These are phyloP conservation scores for Galerina sulciceps DNA, from an alignment of 768 basidiomycete genomes.

Conservation along the genomic window DNA sequence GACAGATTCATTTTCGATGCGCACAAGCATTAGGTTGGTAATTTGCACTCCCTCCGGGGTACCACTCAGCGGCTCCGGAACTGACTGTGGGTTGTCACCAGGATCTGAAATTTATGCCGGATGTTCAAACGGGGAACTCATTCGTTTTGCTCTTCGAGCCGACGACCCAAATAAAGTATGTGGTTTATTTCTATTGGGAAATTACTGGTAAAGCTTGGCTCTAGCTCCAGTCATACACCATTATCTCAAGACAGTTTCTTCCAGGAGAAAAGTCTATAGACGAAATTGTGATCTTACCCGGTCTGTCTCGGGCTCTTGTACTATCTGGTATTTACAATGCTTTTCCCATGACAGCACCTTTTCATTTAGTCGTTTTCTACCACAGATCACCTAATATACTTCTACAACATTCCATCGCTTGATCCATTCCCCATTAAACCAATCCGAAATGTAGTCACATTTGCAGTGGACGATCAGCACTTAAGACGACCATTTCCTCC, in stretches of 20 bases:
- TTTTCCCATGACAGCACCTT: not conserved
- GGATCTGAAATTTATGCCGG: conserved; percentile 89
- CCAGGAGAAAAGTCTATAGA: conserved; percentile 76
- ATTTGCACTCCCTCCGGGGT: not conserved
- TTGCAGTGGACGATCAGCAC: conserved; percentile 84
- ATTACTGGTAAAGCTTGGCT: not conserved
- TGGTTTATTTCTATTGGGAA: not conserved
- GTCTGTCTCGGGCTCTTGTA: conserved; percentile 74
- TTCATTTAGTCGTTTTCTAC: conserved; percentile 8
- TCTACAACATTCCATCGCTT: conserved; percentile 81
- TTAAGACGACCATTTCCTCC: conserved; percentile 52
- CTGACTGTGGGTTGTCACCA: conserved; percentile 26
- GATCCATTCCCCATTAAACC: conserved; percentile 80
- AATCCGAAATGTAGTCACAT: conserved; percentile 76
- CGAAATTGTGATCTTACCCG: conserved; percentile 79
- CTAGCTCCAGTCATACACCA: conserved; percentile 63
- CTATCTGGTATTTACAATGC: conserved; percentile 62
- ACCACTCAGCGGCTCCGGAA: not conserved
- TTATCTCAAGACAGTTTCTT: conserved; percentile 71
- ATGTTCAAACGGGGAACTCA: conserved; percentile 81
- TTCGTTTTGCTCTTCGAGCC: conserved; percentile 76
- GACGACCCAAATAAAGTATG: conserved; percentile 50
- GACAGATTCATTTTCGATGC: conserved; percentile 42
- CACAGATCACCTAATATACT: conserved; percentile 69
- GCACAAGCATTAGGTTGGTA: conserved; percentile 63